Evolutionary conservation across 257 asterid species (phyloP).

Genomic region (Mentha longifolia): DNA sequence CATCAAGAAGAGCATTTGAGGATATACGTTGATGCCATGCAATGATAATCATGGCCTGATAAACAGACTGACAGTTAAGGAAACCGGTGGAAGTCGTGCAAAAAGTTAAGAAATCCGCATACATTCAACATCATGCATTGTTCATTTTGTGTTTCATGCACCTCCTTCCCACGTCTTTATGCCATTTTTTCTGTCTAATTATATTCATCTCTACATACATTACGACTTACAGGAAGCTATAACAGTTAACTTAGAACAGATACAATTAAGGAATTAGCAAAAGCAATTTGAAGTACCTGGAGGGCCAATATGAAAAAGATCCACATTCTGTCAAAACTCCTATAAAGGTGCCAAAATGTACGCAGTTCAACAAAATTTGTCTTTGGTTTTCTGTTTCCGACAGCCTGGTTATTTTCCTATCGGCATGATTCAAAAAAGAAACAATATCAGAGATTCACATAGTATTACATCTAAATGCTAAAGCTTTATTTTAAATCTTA

Average conservation of each 20-base stretch:
- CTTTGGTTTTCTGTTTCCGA: constrained; percentile 87
- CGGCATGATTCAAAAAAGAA: constrained; percentile 28
- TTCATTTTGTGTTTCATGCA: constrained; percentile 15
- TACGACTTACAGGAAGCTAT: constrained; percentile 11
- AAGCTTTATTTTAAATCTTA: constrained; percentile 16
- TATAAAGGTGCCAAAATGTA: constrained; percentile 92
- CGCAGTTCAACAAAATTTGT: constrained; percentile 96
- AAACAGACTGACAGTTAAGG: constrained; percentile 27
- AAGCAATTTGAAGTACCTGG: constrained; percentile 63
- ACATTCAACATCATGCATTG: constrained; percentile 5
- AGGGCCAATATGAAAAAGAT: constrained; percentile 84
- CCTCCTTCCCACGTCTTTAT: constrained; percentile 13
- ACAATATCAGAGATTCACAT: constrained; percentile 4
- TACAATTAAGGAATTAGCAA: background rate
- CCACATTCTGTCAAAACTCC: constrained; percentile 98
- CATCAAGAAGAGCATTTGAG: constrained; percentile 62
- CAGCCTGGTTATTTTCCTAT: constrained; percentile 57
- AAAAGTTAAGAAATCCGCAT: background rate
- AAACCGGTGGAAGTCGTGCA: constrained; percentile 17
- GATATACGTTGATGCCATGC: constrained; percentile 86
- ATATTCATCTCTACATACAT: constrained; percentile 4
- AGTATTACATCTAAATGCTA: constrained; percentile 1
- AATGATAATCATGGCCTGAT: constrained; percentile 91
- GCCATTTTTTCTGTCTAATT: constrained; percentile 8
- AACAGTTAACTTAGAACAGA: constrained; percentile 16